A percentile compares a stretch with the other conserved stretches of the same genome.
Evolutionary conservation across 805 yeast species (phyloP).

Genomic region (Metschnikowia colocasiae): DNA sequence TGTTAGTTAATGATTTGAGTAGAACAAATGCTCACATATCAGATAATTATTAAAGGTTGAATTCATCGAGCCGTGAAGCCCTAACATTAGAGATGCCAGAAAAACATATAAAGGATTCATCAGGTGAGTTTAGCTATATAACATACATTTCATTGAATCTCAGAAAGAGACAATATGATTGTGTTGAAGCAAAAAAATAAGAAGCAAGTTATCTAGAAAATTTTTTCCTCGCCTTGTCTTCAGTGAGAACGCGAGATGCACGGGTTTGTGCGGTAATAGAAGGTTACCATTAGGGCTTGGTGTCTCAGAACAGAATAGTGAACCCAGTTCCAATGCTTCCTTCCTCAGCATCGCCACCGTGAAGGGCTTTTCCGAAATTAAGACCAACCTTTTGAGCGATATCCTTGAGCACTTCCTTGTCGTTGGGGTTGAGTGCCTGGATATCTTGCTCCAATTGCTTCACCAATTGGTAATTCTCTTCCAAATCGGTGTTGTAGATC

Average conservation of each 20-base stretch:
- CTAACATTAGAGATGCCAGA: conserved; percentile 96
- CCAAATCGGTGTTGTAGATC: conserved; percentile 54
- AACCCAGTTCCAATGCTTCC: conserved; percentile 15
- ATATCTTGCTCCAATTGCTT: conserved; percentile 32
- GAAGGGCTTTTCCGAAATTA: conserved; percentile 7
- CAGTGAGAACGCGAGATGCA: neutral
- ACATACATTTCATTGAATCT: neutral
- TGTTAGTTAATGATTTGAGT: conserved; percentile 8
- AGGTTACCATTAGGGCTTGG: conserved; percentile 7
- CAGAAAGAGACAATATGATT: neutral
- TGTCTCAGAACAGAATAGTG: conserved; percentile 13
- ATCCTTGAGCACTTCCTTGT: conserved; percentile 14
- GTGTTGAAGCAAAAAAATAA: neutral
- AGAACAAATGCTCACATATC: conserved; percentile 27
- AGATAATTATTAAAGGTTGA: conserved; percentile 68
- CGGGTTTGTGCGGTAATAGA: conserved; percentile 13
- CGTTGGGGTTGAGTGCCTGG: conserved; percentile 13
- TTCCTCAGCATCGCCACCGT: conserved; percentile 12
- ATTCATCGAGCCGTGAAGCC: conserved; percentile 74
- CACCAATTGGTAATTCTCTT: conserved; percentile 34
- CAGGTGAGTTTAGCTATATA: conserved; percentile 19
- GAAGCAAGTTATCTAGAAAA: neutral
- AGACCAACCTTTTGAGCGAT: conserved; percentile 13
- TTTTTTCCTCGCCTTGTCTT: conserved; percentile 3
- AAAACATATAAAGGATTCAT: conserved; percentile 47